Conservation (phyloP, 371 early-diverging fungal species). For the Mortierella polycephala region DNA sequence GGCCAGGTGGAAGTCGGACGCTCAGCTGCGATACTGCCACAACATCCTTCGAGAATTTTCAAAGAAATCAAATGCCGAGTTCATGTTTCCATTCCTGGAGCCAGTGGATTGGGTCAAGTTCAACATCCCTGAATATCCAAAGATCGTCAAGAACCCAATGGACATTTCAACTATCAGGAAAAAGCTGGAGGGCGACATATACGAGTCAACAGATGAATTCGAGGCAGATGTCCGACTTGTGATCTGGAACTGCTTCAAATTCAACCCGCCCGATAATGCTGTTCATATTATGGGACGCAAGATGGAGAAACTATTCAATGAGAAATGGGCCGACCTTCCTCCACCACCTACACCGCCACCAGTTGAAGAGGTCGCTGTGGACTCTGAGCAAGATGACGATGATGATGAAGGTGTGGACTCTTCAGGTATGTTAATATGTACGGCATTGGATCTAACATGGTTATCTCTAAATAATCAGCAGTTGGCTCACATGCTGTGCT, state of each 20-base stretch:
- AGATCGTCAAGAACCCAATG: slow-evolving; percentile 98
- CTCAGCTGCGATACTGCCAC: slow-evolving; percentile 77
- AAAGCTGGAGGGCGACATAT: slow-evolving; percentile 84
- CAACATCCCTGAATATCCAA: slow-evolving; percentile 94
- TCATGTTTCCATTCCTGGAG: slow-evolving; percentile 82
- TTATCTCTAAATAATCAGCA: neutral
- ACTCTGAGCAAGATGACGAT: slow-evolving; percentile 51
- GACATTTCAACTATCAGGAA: slow-evolving; percentile 94
- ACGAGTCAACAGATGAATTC: slow-evolving; percentile 80
- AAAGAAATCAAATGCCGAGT: slow-evolving; percentile 77
- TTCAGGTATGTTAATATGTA: slow-evolving; percentile 21
- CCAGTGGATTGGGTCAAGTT: slow-evolving; percentile 96
- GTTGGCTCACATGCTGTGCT: neutral
- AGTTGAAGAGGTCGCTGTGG: slow-evolving; percentile 34
- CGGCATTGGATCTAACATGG: neutral
- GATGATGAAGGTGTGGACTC: slow-evolving; percentile 56
- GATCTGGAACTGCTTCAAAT: slow-evolving; percentile 94
- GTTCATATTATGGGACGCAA: slow-evolving; percentile 87
- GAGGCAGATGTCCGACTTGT: slow-evolving; percentile 89
- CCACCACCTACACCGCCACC: slow-evolving; percentile 45
- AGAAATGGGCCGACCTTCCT: slow-evolving; percentile 84
- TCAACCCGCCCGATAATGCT: slow-evolving; percentile 91
- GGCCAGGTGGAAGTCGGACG: slow-evolving; percentile 66
- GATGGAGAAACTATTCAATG: slow-evolving; percentile 86
- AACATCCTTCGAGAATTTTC: slow-evolving; percentile 80